Percentiles rank a stretch among this genome's conserved stretches.
phyloP scores from a whole-genome alignment of 495 filamentous ascomycete genomes.

The Cladorrhinum samala region DNA sequence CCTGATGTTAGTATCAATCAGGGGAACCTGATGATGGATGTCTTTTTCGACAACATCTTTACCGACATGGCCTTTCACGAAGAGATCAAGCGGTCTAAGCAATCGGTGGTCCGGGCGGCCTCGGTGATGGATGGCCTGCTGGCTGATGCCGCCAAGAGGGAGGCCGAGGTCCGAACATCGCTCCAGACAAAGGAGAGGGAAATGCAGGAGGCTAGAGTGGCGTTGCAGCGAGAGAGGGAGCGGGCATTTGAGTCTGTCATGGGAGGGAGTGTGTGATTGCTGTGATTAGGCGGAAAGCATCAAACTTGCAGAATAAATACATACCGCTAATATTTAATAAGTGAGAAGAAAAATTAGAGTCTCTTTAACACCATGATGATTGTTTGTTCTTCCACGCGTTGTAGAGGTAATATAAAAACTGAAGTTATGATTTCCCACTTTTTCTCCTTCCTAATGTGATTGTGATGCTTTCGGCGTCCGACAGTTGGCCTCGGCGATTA shows the following conservation, averaged over 20 bases:
- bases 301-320: no score
- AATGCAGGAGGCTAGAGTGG: conserved; percentile 27
- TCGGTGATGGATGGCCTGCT: conserved; percentile 18
- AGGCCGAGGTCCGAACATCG: conserved; percentile 13
- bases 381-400: no score
- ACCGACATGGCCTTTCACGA: conserved; percentile 41
- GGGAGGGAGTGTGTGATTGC: no score
- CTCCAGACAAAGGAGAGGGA: conserved; percentile 18
- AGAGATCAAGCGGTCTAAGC: conserved; percentile 35
- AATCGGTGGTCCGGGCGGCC: conserved; percentile 24
- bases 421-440: no score
- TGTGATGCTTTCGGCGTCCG: no score
- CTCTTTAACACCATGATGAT: no score
- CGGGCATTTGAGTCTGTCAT: conserved; percentile 23
- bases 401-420: no score
- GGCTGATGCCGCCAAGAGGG: conserved; percentile 16
- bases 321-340: no score
- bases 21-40: conserved; percentile 35
- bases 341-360: no score
- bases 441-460: no score
- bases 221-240: conserved; percentile 35
- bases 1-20: conserved; percentile 30
- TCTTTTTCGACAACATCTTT: conserved; percentile 46
- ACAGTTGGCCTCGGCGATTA: no score
- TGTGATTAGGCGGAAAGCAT: no score